Conservation (phyloP, 73 alveolate genomes). For the Paramecium pentaurelia region DNA sequence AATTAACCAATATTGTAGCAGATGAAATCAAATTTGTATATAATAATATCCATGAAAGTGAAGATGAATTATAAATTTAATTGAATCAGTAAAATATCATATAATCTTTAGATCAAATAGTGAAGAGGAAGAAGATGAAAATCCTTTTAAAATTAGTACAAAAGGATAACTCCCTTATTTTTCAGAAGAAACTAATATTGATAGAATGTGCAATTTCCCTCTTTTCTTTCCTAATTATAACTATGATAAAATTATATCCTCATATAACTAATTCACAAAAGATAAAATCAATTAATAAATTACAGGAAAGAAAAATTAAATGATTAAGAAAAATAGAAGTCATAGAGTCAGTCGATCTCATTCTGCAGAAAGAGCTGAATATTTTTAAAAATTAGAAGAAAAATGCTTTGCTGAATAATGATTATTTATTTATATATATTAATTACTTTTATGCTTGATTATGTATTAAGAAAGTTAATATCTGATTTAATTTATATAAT, state of each 20-base stretch:
- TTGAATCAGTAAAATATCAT: not conserved
- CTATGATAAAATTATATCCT: not conserved
- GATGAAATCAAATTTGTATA: constrained; percentile 2
- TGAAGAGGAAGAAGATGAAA: not conserved
- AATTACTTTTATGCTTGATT: not conserved
- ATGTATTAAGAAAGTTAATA: not conserved
- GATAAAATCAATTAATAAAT: not conserved
- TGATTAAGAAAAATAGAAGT: not conserved
- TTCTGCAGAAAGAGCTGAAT: constrained; percentile 45
- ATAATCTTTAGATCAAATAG: not conserved
- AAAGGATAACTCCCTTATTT: not conserved
- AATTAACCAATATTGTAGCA: constrained; percentile 1
- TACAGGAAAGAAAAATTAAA: not conserved
- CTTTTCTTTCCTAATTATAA: not conserved
- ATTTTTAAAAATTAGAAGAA: not conserved
- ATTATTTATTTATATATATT: not conserved
- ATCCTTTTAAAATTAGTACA: not conserved
- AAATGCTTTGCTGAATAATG: not conserved
- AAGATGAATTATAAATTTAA: not conserved
- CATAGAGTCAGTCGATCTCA: not conserved
- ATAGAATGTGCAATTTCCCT: not conserved
- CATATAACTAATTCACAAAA: not conserved
- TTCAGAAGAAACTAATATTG: not conserved
- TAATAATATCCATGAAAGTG: not conserved
- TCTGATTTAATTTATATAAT: not conserved